These are phyloP conservation scores for Leccinum barrowsii DNA, from an alignment of 768 basidiomycete genomes.

Conservation along the genomic window DNA sequence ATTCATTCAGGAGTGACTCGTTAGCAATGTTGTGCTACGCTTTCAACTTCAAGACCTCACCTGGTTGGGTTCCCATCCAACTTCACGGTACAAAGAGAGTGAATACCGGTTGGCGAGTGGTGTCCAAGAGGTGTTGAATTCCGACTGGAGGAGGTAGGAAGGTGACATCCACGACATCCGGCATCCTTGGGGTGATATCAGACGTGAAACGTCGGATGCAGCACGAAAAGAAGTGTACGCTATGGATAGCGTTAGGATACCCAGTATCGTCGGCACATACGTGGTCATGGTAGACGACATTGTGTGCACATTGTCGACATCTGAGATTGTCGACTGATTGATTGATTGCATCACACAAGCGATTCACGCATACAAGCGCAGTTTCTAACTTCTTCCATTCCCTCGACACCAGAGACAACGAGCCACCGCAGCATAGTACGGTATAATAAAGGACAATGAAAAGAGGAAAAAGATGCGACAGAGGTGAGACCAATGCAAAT, in stretches of 20 bases:
- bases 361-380: background rate
- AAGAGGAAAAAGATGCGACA: slow-evolving; percentile 29
- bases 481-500: slow-evolving; percentile 29
- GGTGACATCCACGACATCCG: slow-evolving; percentile 97
- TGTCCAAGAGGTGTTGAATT: slow-evolving; percentile 67
- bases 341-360: background rate
- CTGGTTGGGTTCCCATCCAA: slow-evolving; percentile 70
- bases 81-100: slow-evolving; percentile 90
- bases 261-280: slow-evolving; percentile 11
- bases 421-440: slow-evolving; percentile 32
- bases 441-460: slow-evolving; percentile 35
- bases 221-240: slow-evolving; percentile 41
- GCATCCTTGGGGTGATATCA: slow-evolving; percentile 85
- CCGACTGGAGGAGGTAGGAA: slow-evolving; percentile 71
- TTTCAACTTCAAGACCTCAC: slow-evolving; percentile 32
- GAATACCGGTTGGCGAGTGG: slow-evolving; percentile 72
- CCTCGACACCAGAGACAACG: slow-evolving; percentile 31
- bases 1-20: background rate
- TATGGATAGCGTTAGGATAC: slow-evolving; percentile 37
- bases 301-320: background rate
- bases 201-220: slow-evolving; percentile 40
- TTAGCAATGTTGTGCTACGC: background rate
- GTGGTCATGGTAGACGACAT: slow-evolving; percentile 10
- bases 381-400: slow-evolving; percentile 34
- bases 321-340: background rate